Percentiles rank a stretch among this genome's conserved stretches.
Evolutionary conservation across 129 eudicot genomes (phyloP).

Genomic region (Apium graveolens): DNA sequence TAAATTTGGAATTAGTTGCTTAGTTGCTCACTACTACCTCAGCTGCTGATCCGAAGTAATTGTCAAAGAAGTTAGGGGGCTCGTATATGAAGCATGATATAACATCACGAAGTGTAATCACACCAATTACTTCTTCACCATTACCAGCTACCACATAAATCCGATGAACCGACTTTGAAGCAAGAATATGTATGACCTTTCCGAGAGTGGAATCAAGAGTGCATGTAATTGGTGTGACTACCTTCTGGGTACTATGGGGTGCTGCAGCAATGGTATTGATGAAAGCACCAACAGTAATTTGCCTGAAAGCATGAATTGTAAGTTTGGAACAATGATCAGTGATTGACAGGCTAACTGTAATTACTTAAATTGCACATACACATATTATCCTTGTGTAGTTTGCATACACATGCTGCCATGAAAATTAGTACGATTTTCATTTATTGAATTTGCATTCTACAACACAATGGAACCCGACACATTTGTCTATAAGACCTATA

Average conservation of each 20-base stretch:
- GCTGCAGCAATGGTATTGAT: constrained; percentile 49
- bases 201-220: constrained; percentile 58
- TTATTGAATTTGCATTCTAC: not conserved
- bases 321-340: not conserved
- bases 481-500: not conserved
- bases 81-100: constrained; percentile 83
- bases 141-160: constrained; percentile 41
- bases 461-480: not conserved
- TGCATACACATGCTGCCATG: too few species aligned
- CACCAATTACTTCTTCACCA: constrained; percentile 45
- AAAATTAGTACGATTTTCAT: not conserved
- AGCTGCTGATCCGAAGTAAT: constrained; percentile 52
- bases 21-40: constrained; percentile 38
- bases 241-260: constrained; percentile 32
- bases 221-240: constrained; percentile 63
- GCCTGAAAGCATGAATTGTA: constrained; percentile 35
- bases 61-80: constrained; percentile 64
- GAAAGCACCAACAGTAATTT: constrained; percentile 61
- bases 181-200: constrained; percentile 58
- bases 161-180: constrained; percentile 67
- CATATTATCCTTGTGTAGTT: not conserved
- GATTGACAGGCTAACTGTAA: not conserved
- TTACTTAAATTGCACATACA: not conserved
- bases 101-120: constrained; percentile 84
- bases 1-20: constrained; percentile 13